Conservation (phyloP, 495 filamentous ascomycete genomes). For the Lophiostoma macrostomum region DNA sequence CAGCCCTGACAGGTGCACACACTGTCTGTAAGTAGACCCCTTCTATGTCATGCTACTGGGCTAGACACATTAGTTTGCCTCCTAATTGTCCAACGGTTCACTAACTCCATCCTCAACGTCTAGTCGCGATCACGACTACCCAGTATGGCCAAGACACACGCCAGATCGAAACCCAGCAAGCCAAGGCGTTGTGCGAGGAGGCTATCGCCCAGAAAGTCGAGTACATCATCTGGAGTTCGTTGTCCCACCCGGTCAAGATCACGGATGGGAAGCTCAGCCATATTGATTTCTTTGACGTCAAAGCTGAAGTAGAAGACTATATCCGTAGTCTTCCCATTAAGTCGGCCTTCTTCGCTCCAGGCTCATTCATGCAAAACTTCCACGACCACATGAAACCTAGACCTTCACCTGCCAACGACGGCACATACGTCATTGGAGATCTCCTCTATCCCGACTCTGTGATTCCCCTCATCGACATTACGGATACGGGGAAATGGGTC, state of each 20-base stretch:
- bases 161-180: background rate
- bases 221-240: conserved; percentile 53
- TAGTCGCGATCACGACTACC: conserved; percentile 60
- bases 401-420: conserved; percentile 19
- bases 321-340: conserved; percentile 50
- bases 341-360: conserved; percentile 54
- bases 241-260: conserved; percentile 41
- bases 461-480: conserved; percentile 54
- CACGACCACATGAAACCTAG: conserved; percentile 31
- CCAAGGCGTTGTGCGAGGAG: conserved; percentile 14
- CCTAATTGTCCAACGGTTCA: too few relatives aligned
- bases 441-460: conserved; percentile 43
- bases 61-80: too few relatives aligned
- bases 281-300: conserved; percentile 62
- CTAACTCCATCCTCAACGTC: too few relatives aligned
- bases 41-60: too few relatives aligned
- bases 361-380: conserved; percentile 58
- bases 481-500: conserved; percentile 57
- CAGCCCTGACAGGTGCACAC: conserved; percentile 53
- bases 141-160: conserved; percentile 18
- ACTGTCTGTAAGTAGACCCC: too few relatives aligned
- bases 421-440: conserved; percentile 45
- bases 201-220: conserved; percentile 39
- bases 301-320: conserved; percentile 58
- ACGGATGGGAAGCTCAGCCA: conserved; percentile 47